These are phyloP conservation scores for Exsudoporus floridanus DNA, from an alignment of 1,284 basidiomycete species.

Conservation along the genomic window DNA sequence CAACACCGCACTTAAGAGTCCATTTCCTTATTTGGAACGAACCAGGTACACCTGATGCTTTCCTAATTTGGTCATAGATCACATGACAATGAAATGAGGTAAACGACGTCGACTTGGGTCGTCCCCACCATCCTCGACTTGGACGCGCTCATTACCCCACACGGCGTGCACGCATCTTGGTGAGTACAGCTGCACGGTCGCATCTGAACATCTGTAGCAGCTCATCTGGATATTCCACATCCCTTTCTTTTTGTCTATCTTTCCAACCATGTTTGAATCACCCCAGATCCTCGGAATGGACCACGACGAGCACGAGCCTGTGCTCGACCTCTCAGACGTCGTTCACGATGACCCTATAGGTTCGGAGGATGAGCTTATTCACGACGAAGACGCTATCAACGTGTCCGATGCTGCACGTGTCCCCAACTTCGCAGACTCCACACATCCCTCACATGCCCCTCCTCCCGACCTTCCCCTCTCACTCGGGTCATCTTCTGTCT, in stretches of 20 bases:
- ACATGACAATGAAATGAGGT: constrained; percentile 36
- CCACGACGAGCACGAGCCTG: constrained; percentile 58
- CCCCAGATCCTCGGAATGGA: constrained; percentile 45
- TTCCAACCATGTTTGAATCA: neutral
- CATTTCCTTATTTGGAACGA: constrained; percentile 9
- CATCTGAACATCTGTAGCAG: neutral
- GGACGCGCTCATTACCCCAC: constrained; percentile 23
- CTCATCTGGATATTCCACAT: neutral
- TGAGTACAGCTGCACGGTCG: constrained; percentile 11
- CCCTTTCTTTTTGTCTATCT: neutral
- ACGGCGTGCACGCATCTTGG: constrained; percentile 21
- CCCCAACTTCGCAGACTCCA: constrained; percentile 31
- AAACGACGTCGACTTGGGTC: constrained; percentile 17
- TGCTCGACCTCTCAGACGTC: constrained; percentile 73
- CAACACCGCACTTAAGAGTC: neutral
- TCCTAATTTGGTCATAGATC: constrained; percentile 12
- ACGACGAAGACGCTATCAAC: constrained; percentile 38
- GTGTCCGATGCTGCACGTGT: constrained; percentile 28
- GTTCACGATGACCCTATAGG: constrained; percentile 68
- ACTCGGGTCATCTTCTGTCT: constrained; percentile 20
- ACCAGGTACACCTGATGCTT: neutral
- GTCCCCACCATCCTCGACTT: constrained; percentile 18
- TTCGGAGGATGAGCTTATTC: constrained; percentile 34
- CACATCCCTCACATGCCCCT: constrained; percentile 19
- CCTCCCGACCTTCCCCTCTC: constrained; percentile 28